Base-by-base conservation (phyloP, 2,329 filamentous ascomycete genomes). In the Fusarium globosum region DNA sequence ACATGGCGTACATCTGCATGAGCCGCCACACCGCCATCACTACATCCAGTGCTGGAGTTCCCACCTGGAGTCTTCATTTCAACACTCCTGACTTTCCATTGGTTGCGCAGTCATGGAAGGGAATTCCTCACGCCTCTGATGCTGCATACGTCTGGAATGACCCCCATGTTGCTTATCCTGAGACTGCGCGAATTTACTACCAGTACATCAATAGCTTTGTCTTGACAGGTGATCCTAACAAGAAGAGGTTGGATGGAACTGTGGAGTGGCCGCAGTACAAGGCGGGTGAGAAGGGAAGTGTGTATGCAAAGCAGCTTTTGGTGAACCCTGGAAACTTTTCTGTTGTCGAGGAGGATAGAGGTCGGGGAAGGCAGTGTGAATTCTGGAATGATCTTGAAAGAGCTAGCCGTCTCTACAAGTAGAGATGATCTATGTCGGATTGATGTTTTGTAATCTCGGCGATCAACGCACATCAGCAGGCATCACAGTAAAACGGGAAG, bases 1-100 rank as follows among this genome's bases (percentile, higher is more conserved):
- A 66, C 13, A 66, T 66, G 63, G 60, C 63, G 1, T 66, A 66
- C 10, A 66, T 66, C 7, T 66, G 63, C 9, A 63, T 63, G 30
- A 66, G 60, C 1, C 63, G 63, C 3, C 28, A 66, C 13, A 66
- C 63, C 1, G 60, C 63, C 1, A 7, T 23, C 7, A 45, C 41
- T 4, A 65, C 63, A 20, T 66, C 63, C 0, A 13, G 21, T 12
- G 49, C 30, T 2, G 49, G 61, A 9, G 49, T 66, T 18, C 49
- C 63, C 3, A 66, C 63, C 1, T 66, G 63, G 63, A 38, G 49
- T 7, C 60, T 66, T 13, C 63, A 45, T 8, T 66, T 65, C 18
- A 66, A 66, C 18, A 65, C 63, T 7, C 63, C 63, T 13, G 28
- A 65, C 20, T 42, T 48, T 16, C 63, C 63, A 0, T 12, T 66